A percentile compares a stretch with the other conserved stretches of the same genome.
These are phyloP conservation scores for Penicillium argentinense DNA, from an alignment of 495 filamentous ascomycete species.

Conservation along the genomic window DNA sequence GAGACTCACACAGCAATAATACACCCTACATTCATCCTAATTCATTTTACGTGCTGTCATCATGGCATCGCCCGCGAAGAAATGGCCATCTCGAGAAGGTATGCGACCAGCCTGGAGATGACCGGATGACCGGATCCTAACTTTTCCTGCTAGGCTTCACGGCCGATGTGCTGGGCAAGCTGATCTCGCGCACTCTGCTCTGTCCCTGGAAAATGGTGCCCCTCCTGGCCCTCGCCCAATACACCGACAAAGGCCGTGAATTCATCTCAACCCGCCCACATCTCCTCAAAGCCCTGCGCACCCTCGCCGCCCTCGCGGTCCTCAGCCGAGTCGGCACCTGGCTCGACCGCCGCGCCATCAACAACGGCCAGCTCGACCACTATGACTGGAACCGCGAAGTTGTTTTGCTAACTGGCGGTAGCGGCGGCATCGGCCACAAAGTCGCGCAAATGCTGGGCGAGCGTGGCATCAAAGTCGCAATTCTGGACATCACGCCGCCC, in stretches of 20 bases:
- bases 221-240: constrained; percentile 56
- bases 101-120: constrained; percentile 1
- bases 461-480: constrained; percentile 58
- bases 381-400: constrained; percentile 72
- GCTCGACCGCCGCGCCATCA: constrained; percentile 53
- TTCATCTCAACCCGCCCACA: constrained; percentile 48
- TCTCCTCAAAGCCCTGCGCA: constrained; percentile 24
- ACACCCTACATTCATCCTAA: neutral
- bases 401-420: constrained; percentile 69
- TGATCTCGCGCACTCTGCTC: constrained; percentile 56
- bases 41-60: neutral
- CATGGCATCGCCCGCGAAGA: constrained; percentile 23
- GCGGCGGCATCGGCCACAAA: constrained; percentile 64
- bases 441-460: constrained; percentile 61
- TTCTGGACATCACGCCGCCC: constrained; percentile 67
- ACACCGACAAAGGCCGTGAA: constrained; percentile 56
- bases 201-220: constrained; percentile 59
- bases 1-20: neutral
- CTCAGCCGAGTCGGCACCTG: constrained; percentile 46
- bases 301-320: constrained; percentile 40
- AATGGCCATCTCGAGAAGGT: constrained; percentile 38
- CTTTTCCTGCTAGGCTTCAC: too few species aligned
- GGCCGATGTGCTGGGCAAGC: constrained; percentile 53
- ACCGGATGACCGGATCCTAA: too few species aligned
- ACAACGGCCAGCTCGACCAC: constrained; percentile 59